Evolutionary conservation across 2,329 filamentous ascomycete genomes (phyloP), one percentile per base, ranked within the genome.

Genomic region (Raffaelea deltoideospora): DNA sequence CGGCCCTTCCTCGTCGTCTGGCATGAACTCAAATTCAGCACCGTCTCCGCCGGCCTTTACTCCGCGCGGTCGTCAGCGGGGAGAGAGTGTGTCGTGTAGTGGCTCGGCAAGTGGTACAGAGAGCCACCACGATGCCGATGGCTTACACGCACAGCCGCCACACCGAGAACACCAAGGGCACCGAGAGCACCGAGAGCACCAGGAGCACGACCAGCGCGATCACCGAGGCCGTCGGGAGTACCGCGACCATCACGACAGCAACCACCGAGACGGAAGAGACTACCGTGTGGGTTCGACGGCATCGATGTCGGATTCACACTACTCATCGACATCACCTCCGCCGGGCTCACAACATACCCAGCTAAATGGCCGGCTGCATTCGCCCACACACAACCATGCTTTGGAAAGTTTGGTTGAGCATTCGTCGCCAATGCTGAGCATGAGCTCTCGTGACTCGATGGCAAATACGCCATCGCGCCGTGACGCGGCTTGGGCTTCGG

Each of bases 251-350:
- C n/a, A n/a, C n/a, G n/a, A n/a, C n/a, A n/a, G n/a, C n/a, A n/a
- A n/a, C n/a, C n/a, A n/a, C n/a, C n/a, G n/a, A n/a, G n/a, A n/a
- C n/a, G n/a, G 17, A 31, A 57, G 63, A 9, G 60, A 63, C 33
- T 63, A 67, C 41, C 57, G 67, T 32, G 49, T 69, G 31, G 59
- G 59, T 31, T 72, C 69, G 13, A 55, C 59, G 7, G 55, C 58
- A 22, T 70, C 67, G 0, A 51, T 58, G 13, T 52, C 58, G 2
- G 65, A 67, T 30, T 63, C 63, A 1, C 63, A 59, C 21, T 58
- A 59, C 30, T 61, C 65, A 24, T 61, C 65, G 0, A 53, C 58
- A 3, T 53, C 53, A 4, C 47, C 58, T 3, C 55, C 54, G 10
- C 48, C 56, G 4, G 41, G 53, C 10, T 51, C 55, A 4, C 52